Evolutionary conservation across 2,329 filamentous ascomycete genomes (phyloP), one percentile per base, ranked within the genome.

Genomic region (Penicillium fuscoglaucum): DNA sequence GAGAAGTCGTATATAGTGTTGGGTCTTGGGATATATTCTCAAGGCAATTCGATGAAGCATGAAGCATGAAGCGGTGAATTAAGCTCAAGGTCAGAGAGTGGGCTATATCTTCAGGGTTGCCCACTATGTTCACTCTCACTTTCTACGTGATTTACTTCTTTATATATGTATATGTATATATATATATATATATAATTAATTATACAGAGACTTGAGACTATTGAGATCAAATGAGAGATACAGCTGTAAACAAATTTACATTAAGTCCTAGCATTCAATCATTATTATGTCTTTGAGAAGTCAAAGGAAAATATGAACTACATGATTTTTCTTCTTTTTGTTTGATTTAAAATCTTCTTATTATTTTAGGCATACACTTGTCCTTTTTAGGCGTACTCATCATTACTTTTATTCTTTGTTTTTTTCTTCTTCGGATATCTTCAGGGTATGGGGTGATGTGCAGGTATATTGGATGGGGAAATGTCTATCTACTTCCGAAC

Each of bases 401-500:
- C 43, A 31, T 48, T 52, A 44, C 40, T 45, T 48, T 48, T 59
- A 26, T 43, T 43, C 31, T n/a, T 17, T 45, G 24, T 28, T 28
- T 43, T 13, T 21, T 8, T 31, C 24, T 48, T 33, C 31, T 52
- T 51, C 40, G 17, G 47, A 52, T 56, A 52, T 56, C 37, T 44
- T 55, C 26, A 58, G 43, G 48, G 43, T 41, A 50, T 33, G n/a
- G 39, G 47, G 50, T 64, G 60, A 64, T 64, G 61, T 67, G 66
- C 63, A 68, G 61, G 59, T 73, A 72, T 72, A 72, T 73, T 72
- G 61, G 63, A 63, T 62, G 68, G 62, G 59, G 62, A 66, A 46
- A 55, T 62, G 62, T 73, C 70, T 73, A 74, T 74, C 71, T 74
- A 73, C 71, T 70, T 66, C 65, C 66, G 63, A 64, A 60, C 58